A percentile compares a stretch with the other conserved stretches of the same genome.
Evolutionary conservation across 2,329 filamentous ascomycete genomes (phyloP).

Genomic region (Aspergillus jensenii): DNA sequence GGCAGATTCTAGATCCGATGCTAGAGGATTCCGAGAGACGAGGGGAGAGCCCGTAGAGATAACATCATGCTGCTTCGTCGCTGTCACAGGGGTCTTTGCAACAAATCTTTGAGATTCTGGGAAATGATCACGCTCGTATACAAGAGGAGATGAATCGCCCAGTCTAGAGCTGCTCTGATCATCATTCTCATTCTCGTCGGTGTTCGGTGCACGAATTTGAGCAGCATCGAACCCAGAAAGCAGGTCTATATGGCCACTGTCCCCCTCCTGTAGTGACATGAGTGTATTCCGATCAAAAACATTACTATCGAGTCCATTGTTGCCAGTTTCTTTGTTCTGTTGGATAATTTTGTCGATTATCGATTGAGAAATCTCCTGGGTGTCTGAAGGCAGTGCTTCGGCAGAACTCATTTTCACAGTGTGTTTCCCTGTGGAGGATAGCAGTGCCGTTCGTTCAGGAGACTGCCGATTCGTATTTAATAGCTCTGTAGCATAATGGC

Average conservation of each 20-base stretch:
- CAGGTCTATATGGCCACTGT: slow-evolving; percentile 45
- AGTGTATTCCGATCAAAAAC: slow-evolving; percentile 35
- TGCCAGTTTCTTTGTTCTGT: slow-evolving; percentile 33
- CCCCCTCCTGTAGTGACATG: slow-evolving; percentile 41
- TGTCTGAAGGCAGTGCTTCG: slow-evolving; percentile 40
- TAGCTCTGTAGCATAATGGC: slow-evolving; percentile 21
- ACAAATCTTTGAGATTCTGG: slow-evolving; percentile 50
- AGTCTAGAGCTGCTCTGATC: slow-evolving; percentile 35
- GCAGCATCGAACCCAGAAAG: slow-evolving; percentile 38
- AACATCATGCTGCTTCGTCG: slow-evolving; percentile 33
- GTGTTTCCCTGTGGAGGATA: slow-evolving; percentile 19
- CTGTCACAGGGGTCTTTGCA: slow-evolving; percentile 42
- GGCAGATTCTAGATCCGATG: slow-evolving; percentile 34
- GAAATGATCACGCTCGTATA: slow-evolving; percentile 41
- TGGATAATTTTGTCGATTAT: slow-evolving; percentile 42
- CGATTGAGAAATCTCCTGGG: slow-evolving; percentile 47
- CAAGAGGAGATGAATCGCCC: slow-evolving; percentile 38
- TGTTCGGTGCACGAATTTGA: slow-evolving; percentile 20
- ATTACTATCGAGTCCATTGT: slow-evolving; percentile 22
- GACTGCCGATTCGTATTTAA: slow-evolving; percentile 15
- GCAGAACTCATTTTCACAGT: slow-evolving; percentile 34
- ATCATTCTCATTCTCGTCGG: slow-evolving; percentile 51
- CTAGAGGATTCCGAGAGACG: slow-evolving; percentile 44
- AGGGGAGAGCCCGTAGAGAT: slow-evolving; percentile 37
- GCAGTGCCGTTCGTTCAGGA: slow-evolving; percentile 17